Evolutionary conservation across 306 rosid genomes (phyloP), one percentile per base, ranked within the genome.

Genomic region (Corylus avellana): DNA sequence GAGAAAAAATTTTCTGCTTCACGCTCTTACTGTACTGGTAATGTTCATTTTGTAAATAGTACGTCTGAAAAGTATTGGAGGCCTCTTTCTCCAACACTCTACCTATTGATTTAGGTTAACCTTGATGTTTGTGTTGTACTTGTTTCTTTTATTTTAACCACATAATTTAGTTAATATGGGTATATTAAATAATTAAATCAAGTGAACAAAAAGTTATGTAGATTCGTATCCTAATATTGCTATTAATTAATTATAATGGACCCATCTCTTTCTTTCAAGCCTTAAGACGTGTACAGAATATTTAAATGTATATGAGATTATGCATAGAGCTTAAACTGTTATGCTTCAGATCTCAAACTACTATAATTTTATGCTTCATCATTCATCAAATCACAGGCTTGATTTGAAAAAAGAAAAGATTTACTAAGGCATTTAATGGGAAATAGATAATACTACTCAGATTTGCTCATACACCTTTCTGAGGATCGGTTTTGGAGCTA

Each of bases 1-100:
- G 72, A 35, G 32, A 85, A 84, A 73, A 73, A 72, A 82, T 56
- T 78, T 74, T 86, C 79, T 73, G 0, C 56, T 35, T 74, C 77
- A 47, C 39, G 64, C 29, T 87, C 74, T 81, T 61, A 55, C 64
- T 1, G 5, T 18, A 62, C 74, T 57, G 49, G 16, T 78, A 29
- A 13, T 59, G 16, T 75, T 61, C 35, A 75, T 27, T 13, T 3
- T 75, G 66, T 66, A 35, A 16, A 61, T 16, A 27, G 7, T 49
- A 49, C 51, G 17, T 81, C 72, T 81, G 70, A 73, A 76, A 76
- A 63, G 25, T 50, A 70, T 51, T 18, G 82, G 69, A 27, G 69
- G 39, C 82, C 84, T 76, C 82, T 79, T 76, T 64, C 72, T 69
- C 79, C 70, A 35, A 71, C 84, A 72, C 59, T 44, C 3, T 22